Percentiles rank a stretch among this genome's conserved stretches.
These are phyloP conservation scores for Incumbomyces lentus DNA, from an alignment of 2,329 filamentous ascomycete genomes.

Conservation along the genomic window DNA sequence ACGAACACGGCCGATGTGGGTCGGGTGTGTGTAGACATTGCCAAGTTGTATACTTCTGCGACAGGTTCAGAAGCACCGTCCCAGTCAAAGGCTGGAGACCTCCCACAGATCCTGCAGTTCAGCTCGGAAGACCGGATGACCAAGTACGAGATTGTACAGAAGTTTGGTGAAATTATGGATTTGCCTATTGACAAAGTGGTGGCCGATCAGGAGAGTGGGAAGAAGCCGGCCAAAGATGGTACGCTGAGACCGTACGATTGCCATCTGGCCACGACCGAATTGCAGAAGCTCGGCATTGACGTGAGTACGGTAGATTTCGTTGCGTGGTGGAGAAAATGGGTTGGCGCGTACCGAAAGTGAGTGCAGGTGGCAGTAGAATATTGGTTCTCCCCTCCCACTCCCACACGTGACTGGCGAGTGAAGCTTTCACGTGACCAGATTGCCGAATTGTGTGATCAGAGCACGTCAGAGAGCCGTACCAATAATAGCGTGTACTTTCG, in stretches of 20 bases:
- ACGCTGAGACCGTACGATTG: constrained; percentile 66
- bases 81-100: constrained; percentile 34
- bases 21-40: constrained; percentile 65
- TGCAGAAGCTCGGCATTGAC: constrained; percentile 60
- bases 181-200: constrained; percentile 58
- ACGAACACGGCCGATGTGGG: constrained; percentile 83
- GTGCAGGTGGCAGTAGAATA: too few relatives aligned
- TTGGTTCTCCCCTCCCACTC: too few relatives aligned
- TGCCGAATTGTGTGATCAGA: too few relatives aligned
- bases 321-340: constrained; percentile 66
- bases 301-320: constrained; percentile 64
- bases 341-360: constrained; percentile 43
- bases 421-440: too few relatives aligned
- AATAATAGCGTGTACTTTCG: too few relatives aligned
- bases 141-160: constrained; percentile 78
- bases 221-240: constrained; percentile 16
- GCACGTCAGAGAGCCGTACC: too few relatives aligned
- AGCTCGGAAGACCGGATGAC: constrained; percentile 77
- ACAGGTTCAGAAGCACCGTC: constrained; percentile 36
- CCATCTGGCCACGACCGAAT: constrained; percentile 65
- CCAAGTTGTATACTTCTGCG: constrained; percentile 60
- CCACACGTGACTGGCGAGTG: too few relatives aligned
- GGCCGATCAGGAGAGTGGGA: constrained; percentile 53
- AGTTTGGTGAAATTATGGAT: constrained; percentile 69
- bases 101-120: constrained; percentile 71